phyloP scores from a whole-genome alignment of 495 filamentous ascomycete species.

The Acidiella bohemica region DNA sequence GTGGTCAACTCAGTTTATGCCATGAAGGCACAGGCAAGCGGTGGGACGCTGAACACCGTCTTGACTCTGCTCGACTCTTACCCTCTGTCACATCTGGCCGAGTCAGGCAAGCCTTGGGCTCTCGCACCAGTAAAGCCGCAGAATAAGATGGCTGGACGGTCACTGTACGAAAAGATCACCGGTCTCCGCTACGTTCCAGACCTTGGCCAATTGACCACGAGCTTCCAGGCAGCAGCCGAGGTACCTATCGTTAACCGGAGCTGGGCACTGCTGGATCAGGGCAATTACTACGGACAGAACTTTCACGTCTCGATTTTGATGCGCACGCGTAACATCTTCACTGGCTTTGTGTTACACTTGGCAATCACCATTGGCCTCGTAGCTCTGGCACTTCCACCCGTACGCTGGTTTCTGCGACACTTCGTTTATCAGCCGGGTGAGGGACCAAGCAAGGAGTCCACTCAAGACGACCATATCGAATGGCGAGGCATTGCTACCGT shows the following conservation, averaged over 20 bases:
- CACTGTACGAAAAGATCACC: conserved; percentile 32
- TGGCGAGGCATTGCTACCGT: conserved; percentile 53
- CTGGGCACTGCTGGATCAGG: conserved; percentile 56
- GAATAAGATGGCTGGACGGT: not conserved
- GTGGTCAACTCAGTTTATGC: conserved; percentile 50
- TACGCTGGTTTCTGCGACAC: conserved; percentile 40
- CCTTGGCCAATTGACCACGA: conserved; percentile 55
- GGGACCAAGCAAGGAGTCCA: conserved; percentile 46
- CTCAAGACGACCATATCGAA: conserved; percentile 35
- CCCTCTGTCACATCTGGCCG: conserved; percentile 40
- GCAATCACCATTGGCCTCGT: conserved; percentile 38
- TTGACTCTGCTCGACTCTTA: conserved; percentile 52
- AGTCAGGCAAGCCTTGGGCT: conserved; percentile 47
- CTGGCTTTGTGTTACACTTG: conserved; percentile 45
- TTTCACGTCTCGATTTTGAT: conserved; percentile 63
- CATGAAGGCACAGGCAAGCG: conserved; percentile 48
- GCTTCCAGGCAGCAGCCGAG: conserved; percentile 45
- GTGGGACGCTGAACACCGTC: conserved; percentile 57
- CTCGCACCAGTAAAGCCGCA: conserved; percentile 46
- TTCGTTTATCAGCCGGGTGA: conserved; percentile 52
- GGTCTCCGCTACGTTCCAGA: conserved; percentile 49
- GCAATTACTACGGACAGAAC: conserved; percentile 52
- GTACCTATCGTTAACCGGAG: conserved; percentile 56
- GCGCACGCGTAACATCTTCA: conserved; percentile 44
- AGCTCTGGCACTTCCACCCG: conserved; percentile 40